A percentile compares a stretch with the other conserved stretches of the same genome.
Evolutionary conservation across 2,329 filamentous ascomycete genomes (phyloP).

Genomic region (Phialocephala sp.): DNA sequence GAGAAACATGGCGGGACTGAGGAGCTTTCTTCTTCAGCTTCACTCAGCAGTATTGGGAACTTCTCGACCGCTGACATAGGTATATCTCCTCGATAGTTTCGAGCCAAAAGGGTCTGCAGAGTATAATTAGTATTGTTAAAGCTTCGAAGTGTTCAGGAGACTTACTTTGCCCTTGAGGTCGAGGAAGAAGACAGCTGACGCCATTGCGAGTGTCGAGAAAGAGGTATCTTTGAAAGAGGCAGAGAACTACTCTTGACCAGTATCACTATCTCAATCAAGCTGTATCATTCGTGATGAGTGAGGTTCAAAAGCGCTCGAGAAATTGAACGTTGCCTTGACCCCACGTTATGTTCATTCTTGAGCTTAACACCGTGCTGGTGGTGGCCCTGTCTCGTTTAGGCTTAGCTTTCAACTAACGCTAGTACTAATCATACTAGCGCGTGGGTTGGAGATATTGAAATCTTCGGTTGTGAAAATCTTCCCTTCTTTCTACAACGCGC

Average conservation of each 20-base stretch:
- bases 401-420: slow-evolving; percentile 19
- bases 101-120: slow-evolving; percentile 88
- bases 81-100: slow-evolving; percentile 98
- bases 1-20: slow-evolving; percentile 98
- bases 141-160: slow-evolving; percentile 21
- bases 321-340: slow-evolving; percentile 29
- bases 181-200: slow-evolving; percentile 97
- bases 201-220: slow-evolving; percentile 63
- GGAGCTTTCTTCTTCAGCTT: slow-evolving; percentile 98
- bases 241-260: slow-evolving; percentile 29
- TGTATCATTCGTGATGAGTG: slow-evolving; percentile 33
- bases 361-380: slow-evolving; percentile 26
- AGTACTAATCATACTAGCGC: slow-evolving; percentile 28
- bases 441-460: slow-evolving; percentile 29
- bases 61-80: slow-evolving; percentile 99
- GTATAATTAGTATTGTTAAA: slow-evolving; percentile 31
- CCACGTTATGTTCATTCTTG: slow-evolving; percentile 33
- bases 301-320: slow-evolving; percentile 19
- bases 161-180: slow-evolving; percentile 99
- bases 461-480: slow-evolving; percentile 29
- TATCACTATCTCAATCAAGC: slow-evolving; percentile 18
- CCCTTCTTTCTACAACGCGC: slow-evolving; percentile 65
- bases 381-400: slow-evolving; percentile 30
- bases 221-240: slow-evolving; percentile 1
- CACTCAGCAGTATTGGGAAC: slow-evolving; percentile 92